Base-by-base conservation (phyloP, 768 basidiomycete genomes). In the Mycena vulgaris region DNA sequence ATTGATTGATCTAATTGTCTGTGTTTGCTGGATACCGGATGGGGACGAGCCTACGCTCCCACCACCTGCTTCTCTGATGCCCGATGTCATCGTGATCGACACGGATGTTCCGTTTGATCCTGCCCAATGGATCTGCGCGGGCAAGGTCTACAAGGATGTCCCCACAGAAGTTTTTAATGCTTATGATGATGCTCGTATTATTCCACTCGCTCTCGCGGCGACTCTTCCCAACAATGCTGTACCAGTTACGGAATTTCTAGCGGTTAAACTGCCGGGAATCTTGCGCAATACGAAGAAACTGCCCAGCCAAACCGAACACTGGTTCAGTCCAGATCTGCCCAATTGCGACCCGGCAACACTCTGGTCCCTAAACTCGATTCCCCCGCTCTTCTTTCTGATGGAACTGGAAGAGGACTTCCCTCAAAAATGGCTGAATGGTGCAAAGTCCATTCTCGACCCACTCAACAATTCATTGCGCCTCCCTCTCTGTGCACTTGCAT, bases 381-480 rank as follows among this genome's bases (percentile, higher is more conserved):
- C 61, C 2, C 25, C 61, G 19, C 33, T 37, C 7, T 35, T 3
- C 2, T 47, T 52, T 28, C 25, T 63, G 21, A 11, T 25, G 23
- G 28, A 64, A 9, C 27, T 64, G 5, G 52, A 55, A 13, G 21
- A 27, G 17, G 52, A n/a, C 21, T 31, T 42, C 13, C 45, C 63
- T 11, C 63, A 65, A 48, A 21, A 31, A 19, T 65, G 63, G 63
- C 53, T 65, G 1, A 65, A 65, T 28, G 63, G 63, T 23, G 55
- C 33, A 8, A 14, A 27, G 3, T 65, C 63, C 7, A 35, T 53
- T 31, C 3, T 63, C 37, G 30, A 63, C 30, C 63, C 63, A 2
- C 3, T 31, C 28, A 17, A 63, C n/a, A 19, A 21, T 5, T n/a
- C 17, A 2, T 17, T 27, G 1, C 63, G 63, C 14, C 52, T 53